Base-by-base conservation (phyloP, 2,329 filamentous ascomycete species). In the Diplodia corticola region DNA sequence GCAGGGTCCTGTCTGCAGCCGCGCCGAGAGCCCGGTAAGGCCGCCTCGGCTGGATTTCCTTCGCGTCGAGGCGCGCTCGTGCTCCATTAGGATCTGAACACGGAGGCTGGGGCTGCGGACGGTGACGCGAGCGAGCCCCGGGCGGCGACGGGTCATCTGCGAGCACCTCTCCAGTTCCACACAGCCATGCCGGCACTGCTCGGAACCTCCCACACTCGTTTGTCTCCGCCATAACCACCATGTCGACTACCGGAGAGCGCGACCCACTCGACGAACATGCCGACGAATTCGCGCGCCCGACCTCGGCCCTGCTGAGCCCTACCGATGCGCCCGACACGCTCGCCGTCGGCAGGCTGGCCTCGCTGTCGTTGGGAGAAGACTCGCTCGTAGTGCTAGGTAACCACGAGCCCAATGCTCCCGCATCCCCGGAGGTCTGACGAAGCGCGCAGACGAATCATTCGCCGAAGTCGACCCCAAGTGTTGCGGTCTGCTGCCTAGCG, bases 331-430 rank as follows among this genome's bases (percentile, higher is more conserved):
- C 79, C 57, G 63, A 54, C 13, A 85, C 83, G 48, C 77, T 88
- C 65, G 74, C 78, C 57, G 83, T 89, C 20, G 85, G 84, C 70
- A 80, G 84, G 67, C 83, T 86, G 74, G 85, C 85, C 12, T 86
- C 83, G 28, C 78, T 90, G 59, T 88, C 86, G 1, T 78, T 90
- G 49, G 84, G 83, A 22, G 84, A 83, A 1, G 86, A 90, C 71
- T 82, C 85, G 33, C 79, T 90, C 60, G 81, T 88, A 68, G 80
- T 90, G 13, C 74, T 85, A 64, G 86, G 86, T 87, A 54, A 48
- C 40, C 28, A 35, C 57, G 12, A 24, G 10, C 40, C n/a, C 17
- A 6, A 3, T 44, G 24, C 63, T 40, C 60, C 40, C 7, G 40
- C 17, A 49, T n/a, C 9, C 2, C 20, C 20, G 13, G 9, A 17